Percentiles rank a stretch among this genome's conserved stretches.
Evolutionary conservation across 257 asterid species (phyloP).

Genomic region (Cordia subcordata): DNA sequence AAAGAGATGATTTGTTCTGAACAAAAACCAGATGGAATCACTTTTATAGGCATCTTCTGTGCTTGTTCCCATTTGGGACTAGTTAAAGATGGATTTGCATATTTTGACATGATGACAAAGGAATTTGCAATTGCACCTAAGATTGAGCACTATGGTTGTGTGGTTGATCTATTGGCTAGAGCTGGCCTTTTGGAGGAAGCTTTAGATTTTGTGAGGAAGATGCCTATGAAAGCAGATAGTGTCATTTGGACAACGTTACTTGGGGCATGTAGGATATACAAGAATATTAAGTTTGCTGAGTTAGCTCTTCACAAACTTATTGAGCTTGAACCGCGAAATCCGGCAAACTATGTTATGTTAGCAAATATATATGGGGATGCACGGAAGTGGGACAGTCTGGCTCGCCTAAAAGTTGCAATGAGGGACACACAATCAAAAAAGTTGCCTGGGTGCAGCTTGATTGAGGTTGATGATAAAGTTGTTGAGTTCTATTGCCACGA

Average conservation of each 20-base stretch:
- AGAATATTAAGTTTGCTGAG: slow-evolving; percentile 57
- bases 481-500: slow-evolving; percentile 61
- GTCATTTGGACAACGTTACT: slow-evolving; percentile 74
- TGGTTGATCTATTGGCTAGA: slow-evolving; percentile 72
- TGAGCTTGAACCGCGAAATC: slow-evolving; percentile 62
- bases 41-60: slow-evolving; percentile 58
- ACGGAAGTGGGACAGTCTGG: slow-evolving; percentile 64
- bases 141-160: slow-evolving; percentile 84
- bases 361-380: slow-evolving; percentile 75
- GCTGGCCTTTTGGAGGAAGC: slow-evolving; percentile 72
- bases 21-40: slow-evolving; percentile 66
- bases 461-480: slow-evolving; percentile 52
- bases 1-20: slow-evolving; percentile 49
- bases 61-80: slow-evolving; percentile 90
- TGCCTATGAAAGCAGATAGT: slow-evolving; percentile 66
- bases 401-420: slow-evolving; percentile 53
- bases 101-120: slow-evolving; percentile 50
- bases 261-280: slow-evolving; percentile 65
- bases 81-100: slow-evolving; percentile 50
- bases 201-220: slow-evolving; percentile 51
- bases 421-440: slow-evolving; percentile 62
- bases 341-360: slow-evolving; percentile 69
- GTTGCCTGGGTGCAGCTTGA: slow-evolving; percentile 66
- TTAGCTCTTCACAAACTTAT: slow-evolving; percentile 57
- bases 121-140: slow-evolving; percentile 41